Percentiles rank a stretch among this genome's conserved stretches.
Conservation (phyloP, 192 early-diverging fungal species). For the Geranomyces variabilis region DNA sequence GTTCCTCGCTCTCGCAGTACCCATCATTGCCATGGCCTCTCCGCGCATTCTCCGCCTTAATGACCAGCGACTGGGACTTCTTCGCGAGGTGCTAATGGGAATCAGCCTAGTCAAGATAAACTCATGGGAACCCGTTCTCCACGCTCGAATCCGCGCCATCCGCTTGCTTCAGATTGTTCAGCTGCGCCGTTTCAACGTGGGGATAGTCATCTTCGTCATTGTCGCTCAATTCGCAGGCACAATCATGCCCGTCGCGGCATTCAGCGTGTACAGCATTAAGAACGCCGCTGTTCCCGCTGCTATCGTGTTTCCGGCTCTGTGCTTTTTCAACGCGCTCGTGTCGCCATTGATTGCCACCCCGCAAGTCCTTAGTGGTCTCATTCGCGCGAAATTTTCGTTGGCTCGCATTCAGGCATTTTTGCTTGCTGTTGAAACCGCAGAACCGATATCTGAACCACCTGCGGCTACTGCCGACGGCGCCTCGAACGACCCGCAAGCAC, state of each 20-base stretch:
- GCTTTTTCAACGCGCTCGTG: constrained; percentile 32
- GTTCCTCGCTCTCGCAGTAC: constrained; percentile 19
- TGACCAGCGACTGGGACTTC: constrained; percentile 29
- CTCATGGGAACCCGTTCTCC: not conserved
- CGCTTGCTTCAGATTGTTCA: not conserved
- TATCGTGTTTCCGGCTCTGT: constrained; percentile 39
- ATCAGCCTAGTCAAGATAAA: not conserved
- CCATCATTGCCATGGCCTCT: constrained; percentile 13
- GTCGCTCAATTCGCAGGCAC: constrained; percentile 30
- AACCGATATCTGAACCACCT: constrained; percentile 4
- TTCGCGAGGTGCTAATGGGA: constrained; percentile 40
- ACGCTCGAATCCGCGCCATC: not conserved
- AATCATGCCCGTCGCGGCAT: constrained; percentile 20
- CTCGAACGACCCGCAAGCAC: too few species aligned
- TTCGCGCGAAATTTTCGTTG: not conserved
- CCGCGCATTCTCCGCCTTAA: constrained; percentile 16
- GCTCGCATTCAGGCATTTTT: constrained; percentile 4
- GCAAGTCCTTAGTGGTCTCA: not conserved
- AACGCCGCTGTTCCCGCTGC: constrained; percentile 16
- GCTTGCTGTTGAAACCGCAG: not conserved
- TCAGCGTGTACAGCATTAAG: constrained; percentile 28
- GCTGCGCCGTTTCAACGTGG: constrained; percentile 1
- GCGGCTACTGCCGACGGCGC: too few species aligned
- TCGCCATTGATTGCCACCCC: constrained; percentile 35
- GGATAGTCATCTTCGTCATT: constrained; percentile 10